Evolutionary conservation across 176 grass and related monocot genomes (phyloP).

Genomic region (Eleusine indica): DNA sequence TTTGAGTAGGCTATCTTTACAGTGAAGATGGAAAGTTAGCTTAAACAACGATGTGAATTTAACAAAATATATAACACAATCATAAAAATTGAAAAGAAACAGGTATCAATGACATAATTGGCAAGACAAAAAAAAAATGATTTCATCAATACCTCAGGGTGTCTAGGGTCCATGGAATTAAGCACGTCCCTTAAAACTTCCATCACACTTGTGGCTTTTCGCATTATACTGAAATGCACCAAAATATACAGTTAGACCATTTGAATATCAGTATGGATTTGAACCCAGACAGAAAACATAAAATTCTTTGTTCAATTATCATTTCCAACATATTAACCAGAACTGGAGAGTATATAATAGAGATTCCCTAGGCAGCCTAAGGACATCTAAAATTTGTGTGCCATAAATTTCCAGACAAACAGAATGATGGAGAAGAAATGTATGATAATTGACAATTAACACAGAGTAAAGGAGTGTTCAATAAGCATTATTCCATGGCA

Average conservation of each 20-base stretch:
- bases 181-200: constrained; percentile 91
- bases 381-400: constrained; percentile 7
- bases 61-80: background rate
- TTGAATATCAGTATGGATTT: background rate
- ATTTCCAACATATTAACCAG: background rate
- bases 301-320: background rate
- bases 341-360: background rate
- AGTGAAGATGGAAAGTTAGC: background rate
- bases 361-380: background rate
- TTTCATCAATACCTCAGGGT: constrained; percentile 71
- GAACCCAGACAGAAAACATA: background rate
- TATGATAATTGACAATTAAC: background rate
- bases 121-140: constrained; percentile 1
- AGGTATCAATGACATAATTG: constrained; percentile 9
- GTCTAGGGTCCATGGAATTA: constrained; percentile 81
- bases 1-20: background rate
- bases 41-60: background rate
- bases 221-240: constrained; percentile 71
- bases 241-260: constrained; percentile 17
- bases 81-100: constrained; percentile 3
- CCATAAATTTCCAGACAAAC: background rate
- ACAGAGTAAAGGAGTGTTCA: background rate
- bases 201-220: constrained; percentile 81
- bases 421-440: background rate
- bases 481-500: background rate